These are phyloP conservation scores for Yamadazyma phyllophila DNA, from an alignment of 805 yeast genomes.

Conservation along the genomic window DNA sequence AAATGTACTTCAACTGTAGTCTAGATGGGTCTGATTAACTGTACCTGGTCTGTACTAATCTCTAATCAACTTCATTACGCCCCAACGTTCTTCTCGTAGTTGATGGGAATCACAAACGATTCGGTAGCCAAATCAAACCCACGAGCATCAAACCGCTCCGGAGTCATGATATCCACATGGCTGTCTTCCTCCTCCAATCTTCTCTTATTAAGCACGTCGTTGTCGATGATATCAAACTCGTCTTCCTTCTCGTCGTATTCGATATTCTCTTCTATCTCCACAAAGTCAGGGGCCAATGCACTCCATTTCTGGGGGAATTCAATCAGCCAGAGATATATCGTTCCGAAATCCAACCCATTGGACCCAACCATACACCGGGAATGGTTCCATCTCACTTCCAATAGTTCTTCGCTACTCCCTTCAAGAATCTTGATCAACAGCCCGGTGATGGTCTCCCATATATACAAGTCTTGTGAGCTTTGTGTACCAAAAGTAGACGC, in stretches of 20 bases:
- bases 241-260: conserved; percentile 87
- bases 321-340: conserved; percentile 78
- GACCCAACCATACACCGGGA: conserved; percentile 71
- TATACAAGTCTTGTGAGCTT: conserved; percentile 81
- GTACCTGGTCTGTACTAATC: too few relatives aligned
- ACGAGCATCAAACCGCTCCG: conserved; percentile 67
- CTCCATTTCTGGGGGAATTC: conserved; percentile 91
- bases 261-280: conserved; percentile 87
- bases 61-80: not conserved
- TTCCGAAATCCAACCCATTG: conserved; percentile 83
- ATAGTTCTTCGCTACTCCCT: conserved; percentile 85
- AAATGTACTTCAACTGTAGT: too few relatives aligned
- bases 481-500: conserved; percentile 77
- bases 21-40: too few relatives aligned
- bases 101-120: conserved; percentile 62
- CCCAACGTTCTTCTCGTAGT: conserved; percentile 10
- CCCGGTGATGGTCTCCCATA: conserved; percentile 91
- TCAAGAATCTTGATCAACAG: conserved; percentile 85
- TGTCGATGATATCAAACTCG: conserved; percentile 81
- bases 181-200: conserved; percentile 63
- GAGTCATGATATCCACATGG: conserved; percentile 61
- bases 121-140: conserved; percentile 54
- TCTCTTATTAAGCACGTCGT: conserved; percentile 59
- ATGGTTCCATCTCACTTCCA: conserved; percentile 85
- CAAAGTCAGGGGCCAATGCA: conserved; percentile 94